Percentiles rank a stretch among this genome's conserved stretches.
These are phyloP conservation scores for Omphalotus guepiniiformis DNA, from an alignment of 768 basidiomycete genomes.

Conservation along the genomic window DNA sequence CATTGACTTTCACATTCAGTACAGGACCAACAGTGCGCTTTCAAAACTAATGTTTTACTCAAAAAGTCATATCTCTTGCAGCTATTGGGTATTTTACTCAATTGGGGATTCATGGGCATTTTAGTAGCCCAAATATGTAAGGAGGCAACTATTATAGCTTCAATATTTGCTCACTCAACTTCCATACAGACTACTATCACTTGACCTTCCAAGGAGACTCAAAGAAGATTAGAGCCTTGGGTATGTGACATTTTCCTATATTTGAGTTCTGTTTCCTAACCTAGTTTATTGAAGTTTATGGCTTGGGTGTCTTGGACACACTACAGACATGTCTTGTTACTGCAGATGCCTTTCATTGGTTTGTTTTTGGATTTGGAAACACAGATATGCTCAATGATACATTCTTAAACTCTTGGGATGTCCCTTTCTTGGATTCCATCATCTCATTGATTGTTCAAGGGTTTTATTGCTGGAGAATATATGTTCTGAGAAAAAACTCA, in stretches of 20 bases:
- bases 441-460: constrained; percentile 17
- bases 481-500: constrained; percentile 10
- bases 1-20: too few species aligned
- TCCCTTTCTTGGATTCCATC: constrained; percentile 16
- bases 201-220: constrained; percentile 1
- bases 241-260: background rate
- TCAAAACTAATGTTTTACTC: background rate
- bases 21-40: background rate
- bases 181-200: constrained; percentile 1
- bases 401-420: constrained; percentile 17
- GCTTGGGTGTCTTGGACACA: constrained; percentile 16
- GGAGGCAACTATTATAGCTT: background rate
- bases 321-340: constrained; percentile 17
- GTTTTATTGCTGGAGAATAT: constrained; percentile 19
- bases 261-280: background rate
- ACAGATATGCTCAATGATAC: constrained; percentile 10
- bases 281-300: constrained; percentile 14
- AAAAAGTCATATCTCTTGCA: background rate
- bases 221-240: background rate
- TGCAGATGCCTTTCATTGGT: constrained; percentile 23
- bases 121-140: background rate
- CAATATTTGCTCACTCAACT: background rate
- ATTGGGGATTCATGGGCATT: background rate
- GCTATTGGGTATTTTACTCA: background rate
- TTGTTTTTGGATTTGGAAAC: constrained; percentile 18